phyloP scores from a whole-genome alignment of 768 basidiomycete genomes.

The Suillus plorans region DNA sequence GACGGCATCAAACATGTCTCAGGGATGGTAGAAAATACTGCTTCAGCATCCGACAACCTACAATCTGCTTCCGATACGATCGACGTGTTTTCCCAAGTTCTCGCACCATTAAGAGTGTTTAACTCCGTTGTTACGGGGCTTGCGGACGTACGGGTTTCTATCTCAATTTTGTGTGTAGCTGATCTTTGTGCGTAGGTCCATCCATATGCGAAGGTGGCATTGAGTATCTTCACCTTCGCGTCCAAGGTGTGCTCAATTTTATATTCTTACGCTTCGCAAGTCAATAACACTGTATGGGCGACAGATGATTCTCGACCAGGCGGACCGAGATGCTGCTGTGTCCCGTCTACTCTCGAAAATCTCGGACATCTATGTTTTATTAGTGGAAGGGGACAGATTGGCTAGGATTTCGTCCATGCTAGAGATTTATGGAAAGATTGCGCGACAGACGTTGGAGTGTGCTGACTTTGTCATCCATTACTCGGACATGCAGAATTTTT shows the following conservation, averaged over 20 bases:
- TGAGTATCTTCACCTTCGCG: not conserved
- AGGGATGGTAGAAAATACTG: too few species aligned
- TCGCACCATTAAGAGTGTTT: not conserved
- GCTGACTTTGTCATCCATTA: too few species aligned
- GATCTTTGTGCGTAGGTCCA: not conserved
- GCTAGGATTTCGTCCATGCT: not conserved
- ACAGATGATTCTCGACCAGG: conserved; percentile 7
- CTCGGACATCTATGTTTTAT: not conserved
- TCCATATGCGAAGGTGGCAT: not conserved
- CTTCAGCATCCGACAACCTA: not conserved
- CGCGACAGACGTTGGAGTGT: too few species aligned
- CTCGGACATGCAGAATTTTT: too few species aligned
- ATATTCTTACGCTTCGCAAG: too few species aligned
- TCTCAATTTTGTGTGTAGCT: not conserved
- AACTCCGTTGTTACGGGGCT: not conserved
- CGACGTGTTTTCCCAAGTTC: not conserved
- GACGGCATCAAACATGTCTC: not conserved
- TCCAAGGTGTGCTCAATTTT: not conserved
- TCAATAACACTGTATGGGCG: too few species aligned
- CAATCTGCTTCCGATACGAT: not conserved
- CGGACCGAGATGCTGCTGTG: not conserved
- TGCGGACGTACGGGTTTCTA: not conserved
- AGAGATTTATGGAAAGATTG: too few species aligned
- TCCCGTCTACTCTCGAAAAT: conserved; percentile 5
- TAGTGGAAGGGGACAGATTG: not conserved